Percentiles rank a stretch among this genome's conserved stretches.
phyloP scores from a whole-genome alignment of 1,284 basidiomycete species.

The Testicularia cyperi region DNA sequence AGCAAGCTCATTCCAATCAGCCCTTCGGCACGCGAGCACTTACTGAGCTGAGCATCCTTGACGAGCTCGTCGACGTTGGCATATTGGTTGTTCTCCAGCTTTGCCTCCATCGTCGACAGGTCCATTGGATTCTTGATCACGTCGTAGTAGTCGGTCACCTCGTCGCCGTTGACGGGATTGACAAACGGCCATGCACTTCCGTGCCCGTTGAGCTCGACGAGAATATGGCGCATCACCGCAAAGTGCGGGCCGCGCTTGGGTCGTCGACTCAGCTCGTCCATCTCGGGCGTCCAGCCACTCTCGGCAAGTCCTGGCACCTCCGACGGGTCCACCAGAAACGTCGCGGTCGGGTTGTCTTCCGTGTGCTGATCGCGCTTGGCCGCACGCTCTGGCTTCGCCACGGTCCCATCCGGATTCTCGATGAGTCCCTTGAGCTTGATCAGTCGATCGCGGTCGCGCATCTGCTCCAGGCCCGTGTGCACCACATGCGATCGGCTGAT shows the following conservation, averaged over 20 bases:
- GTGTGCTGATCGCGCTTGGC: constrained; percentile 28
- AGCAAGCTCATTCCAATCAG: too few species aligned
- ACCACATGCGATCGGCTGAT: constrained; percentile 85
- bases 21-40: constrained; percentile 3
- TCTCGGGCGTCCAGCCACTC: constrained; percentile 88
- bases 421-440: constrained; percentile 38
- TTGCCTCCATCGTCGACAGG: constrained; percentile 87
- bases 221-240: constrained; percentile 75
- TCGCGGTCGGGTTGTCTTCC: constrained; percentile 34
- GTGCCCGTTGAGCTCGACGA: constrained; percentile 80
- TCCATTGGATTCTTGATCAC: constrained; percentile 94
- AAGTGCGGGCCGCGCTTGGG: constrained; percentile 67
- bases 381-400: constrained; percentile 36
- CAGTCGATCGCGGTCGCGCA: constrained; percentile 66
- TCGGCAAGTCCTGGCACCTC: constrained; percentile 64
- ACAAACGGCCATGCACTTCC: constrained; percentile 85
- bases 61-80: constrained; percentile 74
- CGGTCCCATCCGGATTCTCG: constrained; percentile 38
- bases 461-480: constrained; percentile 78
- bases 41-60: constrained; percentile 68
- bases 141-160: constrained; percentile 88
- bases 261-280: constrained; percentile 72
- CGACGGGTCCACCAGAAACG: constrained; percentile 44
- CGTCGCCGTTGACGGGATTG: constrained; percentile 76
- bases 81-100: constrained; percentile 79